Evolutionary conservation across 2,329 filamentous ascomycete genomes (phyloP).

Genomic region (Hypomyces rosellus): DNA sequence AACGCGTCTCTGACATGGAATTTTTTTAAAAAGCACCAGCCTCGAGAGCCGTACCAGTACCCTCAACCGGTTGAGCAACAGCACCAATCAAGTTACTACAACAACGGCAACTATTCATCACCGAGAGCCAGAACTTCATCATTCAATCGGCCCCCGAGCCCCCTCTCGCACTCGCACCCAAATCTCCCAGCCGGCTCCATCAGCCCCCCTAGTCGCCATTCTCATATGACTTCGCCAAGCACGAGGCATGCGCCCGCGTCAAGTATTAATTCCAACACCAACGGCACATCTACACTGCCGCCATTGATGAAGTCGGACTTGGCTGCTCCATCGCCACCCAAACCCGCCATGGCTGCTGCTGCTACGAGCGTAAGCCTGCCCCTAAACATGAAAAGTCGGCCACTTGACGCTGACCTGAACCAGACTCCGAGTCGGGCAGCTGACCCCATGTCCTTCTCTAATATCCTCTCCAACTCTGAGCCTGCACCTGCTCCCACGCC

Average conservation of each 20-base stretch:
- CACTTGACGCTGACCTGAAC: background rate
- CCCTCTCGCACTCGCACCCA: constrained; percentile 44
- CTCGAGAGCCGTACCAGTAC: constrained; percentile 47
- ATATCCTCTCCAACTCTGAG: constrained; percentile 78
- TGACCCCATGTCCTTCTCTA: constrained; percentile 93
- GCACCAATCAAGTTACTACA: constrained; percentile 41
- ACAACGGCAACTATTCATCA: constrained; percentile 44
- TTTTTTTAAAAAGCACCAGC: constrained; percentile 27
- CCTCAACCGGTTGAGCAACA: constrained; percentile 37
- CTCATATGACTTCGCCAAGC: constrained; percentile 43
- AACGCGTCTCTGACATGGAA: constrained; percentile 21
- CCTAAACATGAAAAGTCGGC: background rate
- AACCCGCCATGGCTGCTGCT: constrained; percentile 29
- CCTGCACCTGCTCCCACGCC: constrained; percentile 39
- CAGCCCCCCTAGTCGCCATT: constrained; percentile 36
- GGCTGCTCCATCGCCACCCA: constrained; percentile 33
- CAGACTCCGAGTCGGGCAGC: constrained; percentile 68
- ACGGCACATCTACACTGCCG: constrained; percentile 33
- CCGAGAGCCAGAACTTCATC: constrained; percentile 37
- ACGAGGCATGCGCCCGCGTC: constrained; percentile 37
- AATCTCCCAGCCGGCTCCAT: constrained; percentile 37
- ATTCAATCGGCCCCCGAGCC: constrained; percentile 43
- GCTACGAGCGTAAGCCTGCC: constrained; percentile 30
- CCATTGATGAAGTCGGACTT: constrained; percentile 34
- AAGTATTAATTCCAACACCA: constrained; percentile 32